Evolutionary conservation across 164 flowering plant species (phyloP), one percentile per base, ranked within the genome.

Genomic region (Tetrastigma voinierianum): DNA sequence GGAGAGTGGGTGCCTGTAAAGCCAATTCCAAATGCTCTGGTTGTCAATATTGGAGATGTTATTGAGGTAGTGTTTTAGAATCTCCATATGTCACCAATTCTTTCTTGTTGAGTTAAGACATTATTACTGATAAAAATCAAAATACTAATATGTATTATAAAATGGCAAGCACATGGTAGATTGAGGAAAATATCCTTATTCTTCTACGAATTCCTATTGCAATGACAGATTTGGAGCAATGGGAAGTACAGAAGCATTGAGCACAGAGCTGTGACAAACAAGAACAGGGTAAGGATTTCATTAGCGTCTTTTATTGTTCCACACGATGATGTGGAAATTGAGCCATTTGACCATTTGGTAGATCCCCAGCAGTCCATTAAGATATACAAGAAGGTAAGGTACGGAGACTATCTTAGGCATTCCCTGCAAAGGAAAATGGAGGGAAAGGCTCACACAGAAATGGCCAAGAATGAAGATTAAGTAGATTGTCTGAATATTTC

Each of bases 201-300:
- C 14, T 49, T n/a, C n/a, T 49, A 6, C 2, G n/a, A 49, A 3
- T 17, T 1, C 43, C 44, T 57, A 8, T 10, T 49, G 44, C 8
- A 14, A 16, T 54, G 20, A 9, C 67, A 75, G 74, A 56, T 70
- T 11, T 67, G 56, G 74, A 75, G 72, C 44, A 79, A 76, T 53
- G 76, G 75, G 16, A 65, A 62, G 53, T 76, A 76, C 61, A 76
- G 65, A 60, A 76, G 77, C 71, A 70, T 75, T 19, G 79, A 73
- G 62, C 78, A 78, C 55, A 75, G 76, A 70, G 74, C 73, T 6
- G 57, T 73, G 10, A 58, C 77, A 57, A 76, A 70, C 11, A 46
- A 55, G 44, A 17, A 54, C 49, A 65, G 46, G 25, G 45, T 70
- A 62, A 73, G 82, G 16, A 61, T 67, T 5, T 78, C 78, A 20